Evolutionary conservation across 163 green algal genomes (phyloP).

Genomic region (Prototheca stagnorum): DNA sequence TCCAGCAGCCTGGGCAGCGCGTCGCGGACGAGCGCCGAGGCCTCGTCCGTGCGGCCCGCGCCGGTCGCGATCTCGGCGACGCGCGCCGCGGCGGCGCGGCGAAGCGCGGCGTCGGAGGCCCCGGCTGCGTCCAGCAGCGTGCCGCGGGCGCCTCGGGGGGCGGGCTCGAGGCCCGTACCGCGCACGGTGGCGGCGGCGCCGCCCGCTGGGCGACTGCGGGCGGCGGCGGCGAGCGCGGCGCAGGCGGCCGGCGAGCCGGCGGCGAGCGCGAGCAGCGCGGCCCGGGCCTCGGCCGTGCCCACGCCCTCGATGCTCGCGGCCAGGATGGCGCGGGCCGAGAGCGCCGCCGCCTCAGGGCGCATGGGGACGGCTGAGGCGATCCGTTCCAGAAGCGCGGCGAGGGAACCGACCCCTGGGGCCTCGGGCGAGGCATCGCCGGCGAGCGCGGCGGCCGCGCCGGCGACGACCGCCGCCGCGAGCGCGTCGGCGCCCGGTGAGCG

Average conservation of each 20-base stretch:
- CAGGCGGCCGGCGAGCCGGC: too few species aligned
- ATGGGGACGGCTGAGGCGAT: not conserved
- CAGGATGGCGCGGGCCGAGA: not conserved
- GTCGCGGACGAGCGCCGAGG: not conserved
- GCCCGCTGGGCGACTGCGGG: too few species aligned
- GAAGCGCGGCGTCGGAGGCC: too few species aligned
- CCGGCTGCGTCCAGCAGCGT: not conserved
- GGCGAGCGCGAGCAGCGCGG: too few species aligned
- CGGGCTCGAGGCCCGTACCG: too few species aligned
- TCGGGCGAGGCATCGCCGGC: not conserved
- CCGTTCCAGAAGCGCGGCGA: too few species aligned
- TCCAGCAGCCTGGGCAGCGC: not conserved
- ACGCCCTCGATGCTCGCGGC: not conserved
- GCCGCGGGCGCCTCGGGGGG: not conserved
- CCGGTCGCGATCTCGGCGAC: too few species aligned
- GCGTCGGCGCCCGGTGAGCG: not conserved
- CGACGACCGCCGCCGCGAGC: not conserved
- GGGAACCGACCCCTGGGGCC: not conserved
- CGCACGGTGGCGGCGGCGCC: too few species aligned
- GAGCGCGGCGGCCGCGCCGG: not conserved
- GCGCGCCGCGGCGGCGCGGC: too few species aligned
- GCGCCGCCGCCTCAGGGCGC: not conserved
- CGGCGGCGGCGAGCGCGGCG: too few species aligned
- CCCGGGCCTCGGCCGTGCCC: too few species aligned
- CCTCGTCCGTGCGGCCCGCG: too few species aligned